Conservation (phyloP, 2,329 filamentous ascomycete species). For the Aspergillus spinulosporus region DNA sequence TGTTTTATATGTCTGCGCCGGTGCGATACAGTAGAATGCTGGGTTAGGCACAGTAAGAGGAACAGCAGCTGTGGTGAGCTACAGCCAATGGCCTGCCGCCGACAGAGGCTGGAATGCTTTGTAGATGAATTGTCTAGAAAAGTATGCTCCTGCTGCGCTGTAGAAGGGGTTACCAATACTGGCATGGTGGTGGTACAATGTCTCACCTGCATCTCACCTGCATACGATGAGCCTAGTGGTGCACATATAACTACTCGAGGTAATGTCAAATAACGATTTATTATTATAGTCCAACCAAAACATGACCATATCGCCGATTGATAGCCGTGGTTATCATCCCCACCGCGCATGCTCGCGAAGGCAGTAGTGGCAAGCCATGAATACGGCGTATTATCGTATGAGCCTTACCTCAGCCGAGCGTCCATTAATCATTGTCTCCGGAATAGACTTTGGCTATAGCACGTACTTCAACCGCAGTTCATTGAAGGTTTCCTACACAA, state of each 20-base stretch:
- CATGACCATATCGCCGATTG: too few relatives aligned
- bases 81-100: background rate
- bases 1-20: slow-evolving; percentile 47
- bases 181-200: slow-evolving; percentile 41
- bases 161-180: slow-evolving; percentile 39
- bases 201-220: too few relatives aligned
- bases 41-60: too few relatives aligned
- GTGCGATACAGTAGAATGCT: slow-evolving; percentile 37
- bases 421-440: too few relatives aligned
- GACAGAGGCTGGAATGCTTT: background rate
- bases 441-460: too few relatives aligned
- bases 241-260: background rate
- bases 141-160: slow-evolving; percentile 43
- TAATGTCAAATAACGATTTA: background rate
- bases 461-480: background rate
- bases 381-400: too few relatives aligned
- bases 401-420: too few relatives aligned
- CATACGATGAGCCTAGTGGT: slow-evolving; percentile 20
- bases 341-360: too few relatives aligned
- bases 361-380: too few relatives aligned
- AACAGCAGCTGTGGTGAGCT: too few relatives aligned
- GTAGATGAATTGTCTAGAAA: slow-evolving; percentile 28
- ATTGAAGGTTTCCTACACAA: background rate
- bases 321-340: too few relatives aligned
- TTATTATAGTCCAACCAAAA: too few relatives aligned